Percentiles rank a stretch among this genome's conserved stretches.
Evolutionary conservation across 108 stramenopile species (phyloP).

Genomic region (Stephanodiscus triporus): DNA sequence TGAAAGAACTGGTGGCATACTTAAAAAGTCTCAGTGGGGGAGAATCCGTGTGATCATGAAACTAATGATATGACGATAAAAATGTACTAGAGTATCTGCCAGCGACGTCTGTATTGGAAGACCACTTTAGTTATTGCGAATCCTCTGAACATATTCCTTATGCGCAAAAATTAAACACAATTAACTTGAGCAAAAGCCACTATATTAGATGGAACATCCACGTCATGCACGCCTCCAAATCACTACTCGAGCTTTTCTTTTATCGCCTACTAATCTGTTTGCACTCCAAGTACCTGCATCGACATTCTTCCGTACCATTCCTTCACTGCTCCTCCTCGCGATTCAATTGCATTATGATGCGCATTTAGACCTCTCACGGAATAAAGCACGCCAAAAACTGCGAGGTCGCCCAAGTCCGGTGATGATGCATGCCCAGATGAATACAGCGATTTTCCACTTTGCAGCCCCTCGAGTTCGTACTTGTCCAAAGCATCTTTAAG

Average conservation of each 20-base stretch:
- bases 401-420: constrained; percentile 79
- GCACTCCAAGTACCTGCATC: constrained; percentile 21
- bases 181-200: too few relatives aligned
- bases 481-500: constrained; percentile 63
- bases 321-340: constrained; percentile 39
- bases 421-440: constrained; percentile 24
- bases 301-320: constrained; percentile 62
- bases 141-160: too few relatives aligned
- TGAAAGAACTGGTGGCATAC: constrained; percentile 49
- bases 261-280: constrained; percentile 1
- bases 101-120: too few relatives aligned
- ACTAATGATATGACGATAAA: background rate
- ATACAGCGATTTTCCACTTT: constrained; percentile 36
- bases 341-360: constrained; percentile 44
- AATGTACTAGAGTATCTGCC: too few relatives aligned
- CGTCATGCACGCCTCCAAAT: too few relatives aligned
- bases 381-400: constrained; percentile 84
- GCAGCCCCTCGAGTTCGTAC: constrained; percentile 62
- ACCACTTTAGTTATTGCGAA: too few relatives aligned
- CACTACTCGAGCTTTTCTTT: too few relatives aligned
- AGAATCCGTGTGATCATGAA: constrained; percentile 1
- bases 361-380: constrained; percentile 72
- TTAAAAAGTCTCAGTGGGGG: constrained; percentile 18
- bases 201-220: too few relatives aligned
- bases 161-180: too few relatives aligned